Percentiles rank a stretch among this genome's conserved stretches.
phyloP scores from a whole-genome alignment of 768 basidiomycete genomes.

The Xanthoconium stramineum region DNA sequence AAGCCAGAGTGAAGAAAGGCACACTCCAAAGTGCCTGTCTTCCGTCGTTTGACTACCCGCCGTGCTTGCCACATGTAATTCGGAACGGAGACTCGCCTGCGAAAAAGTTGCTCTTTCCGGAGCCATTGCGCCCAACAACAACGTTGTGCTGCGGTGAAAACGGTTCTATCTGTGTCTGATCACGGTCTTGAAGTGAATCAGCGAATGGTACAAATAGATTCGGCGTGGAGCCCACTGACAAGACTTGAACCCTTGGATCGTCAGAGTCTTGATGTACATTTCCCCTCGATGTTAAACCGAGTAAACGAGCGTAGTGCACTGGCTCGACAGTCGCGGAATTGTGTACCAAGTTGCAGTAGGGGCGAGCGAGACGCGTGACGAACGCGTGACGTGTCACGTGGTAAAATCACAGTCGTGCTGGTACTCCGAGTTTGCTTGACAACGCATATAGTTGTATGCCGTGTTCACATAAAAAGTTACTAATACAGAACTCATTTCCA shows the following conservation, averaged over 20 bases:
- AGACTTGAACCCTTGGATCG: slow-evolving; percentile 97
- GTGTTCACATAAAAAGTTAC: background rate
- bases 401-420: slow-evolving; percentile 16
- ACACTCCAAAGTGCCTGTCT: too few relatives aligned
- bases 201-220: background rate
- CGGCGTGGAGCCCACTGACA: slow-evolving; percentile 45
- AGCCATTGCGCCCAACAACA: slow-evolving; percentile 95
- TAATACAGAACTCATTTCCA: slow-evolving; percentile 42
- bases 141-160: slow-evolving; percentile 95
- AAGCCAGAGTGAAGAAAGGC: background rate
- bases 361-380: slow-evolving; percentile 5
- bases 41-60: background rate
- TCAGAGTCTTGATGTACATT: slow-evolving; percentile 87
- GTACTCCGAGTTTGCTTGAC: too few relatives aligned
- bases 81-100: slow-evolving; percentile 53
- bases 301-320: background rate
- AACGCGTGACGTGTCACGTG: slow-evolving; percentile 25
- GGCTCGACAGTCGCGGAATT: background rate
- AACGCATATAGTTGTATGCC: too few relatives aligned
- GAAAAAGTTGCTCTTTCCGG: slow-evolving; percentile 99
- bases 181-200: slow-evolving; percentile 53
- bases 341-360: background rate
- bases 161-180: slow-evolving; percentile 90
- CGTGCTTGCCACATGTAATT: background rate
- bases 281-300: background rate